Base-by-base conservation (phyloP, 2,329 filamentous ascomycete species). In the Ophiobolus disseminans region DNA sequence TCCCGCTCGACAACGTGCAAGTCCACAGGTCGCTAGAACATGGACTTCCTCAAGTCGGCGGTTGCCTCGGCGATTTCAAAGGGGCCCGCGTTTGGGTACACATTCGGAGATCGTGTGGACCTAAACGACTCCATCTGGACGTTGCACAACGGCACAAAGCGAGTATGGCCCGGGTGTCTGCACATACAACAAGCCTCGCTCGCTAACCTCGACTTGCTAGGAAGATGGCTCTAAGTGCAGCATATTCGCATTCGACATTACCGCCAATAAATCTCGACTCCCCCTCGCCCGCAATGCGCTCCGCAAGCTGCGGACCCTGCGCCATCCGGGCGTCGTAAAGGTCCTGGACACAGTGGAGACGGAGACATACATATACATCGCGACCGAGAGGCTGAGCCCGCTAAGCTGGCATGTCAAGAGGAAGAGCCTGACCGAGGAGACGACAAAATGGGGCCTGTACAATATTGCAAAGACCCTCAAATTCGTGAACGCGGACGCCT, bases 41-140 rank as follows among this genome's bases (percentile, higher is more conserved):
- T 99, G 94, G 92, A 99, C 74, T 97, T 97, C 69, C 84, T 99
- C 70, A 97, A 97, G 77, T 97, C 92, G 53, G 94, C 94, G 42
- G 91, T 97, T 70, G 93, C 92, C 36, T 97, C 94, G 53, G 93
- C 92, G 62, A 97, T 99, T 66, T 90, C 94, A 36, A 94, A 96
- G 73, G 92, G 93, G 35, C 91, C 92, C 43, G 87, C 92, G 5
- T 96, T 97, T 69, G 91, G 91, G 4, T 97, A 96, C 72, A 87
- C 84, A 38, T 94, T 97, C 70, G 93, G 92, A 65, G 94, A 99
- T 74, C 86, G 88, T 72, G 89, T 97, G 50, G 93, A 97, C 71
- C 81, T 94, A 43, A 90, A 95, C 72, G 86, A 94, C 68, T 96
- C 93, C 20, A 92, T 97, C 65, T 99, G 94, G 92, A 90, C 89